Conservation (phyloP, 805 yeast species). For the Lipomyces spencermartinsiae region DNA sequence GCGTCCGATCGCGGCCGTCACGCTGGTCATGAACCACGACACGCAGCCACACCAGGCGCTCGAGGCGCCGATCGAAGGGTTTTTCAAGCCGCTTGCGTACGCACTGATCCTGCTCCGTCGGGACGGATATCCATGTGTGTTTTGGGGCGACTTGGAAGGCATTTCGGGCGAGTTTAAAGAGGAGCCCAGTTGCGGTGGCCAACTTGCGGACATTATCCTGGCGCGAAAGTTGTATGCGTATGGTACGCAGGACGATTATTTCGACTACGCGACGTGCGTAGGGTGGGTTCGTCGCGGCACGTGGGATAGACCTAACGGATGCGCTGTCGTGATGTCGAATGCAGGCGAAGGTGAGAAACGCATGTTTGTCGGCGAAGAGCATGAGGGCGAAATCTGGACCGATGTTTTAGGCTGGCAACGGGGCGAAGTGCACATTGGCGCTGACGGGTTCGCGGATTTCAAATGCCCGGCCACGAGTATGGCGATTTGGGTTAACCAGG, state of each 20-base stretch:
- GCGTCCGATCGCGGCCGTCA: conserved; percentile 33
- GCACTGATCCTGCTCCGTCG: conserved; percentile 33
- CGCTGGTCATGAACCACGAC: conserved; percentile 37
- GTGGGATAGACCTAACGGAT: conserved; percentile 32
- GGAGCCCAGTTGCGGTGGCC: conserved; percentile 34
- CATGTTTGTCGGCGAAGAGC: conserved; percentile 35
- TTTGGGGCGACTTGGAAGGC: conserved; percentile 37
- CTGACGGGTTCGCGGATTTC: conserved; percentile 32
- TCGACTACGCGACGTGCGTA: conserved; percentile 29
- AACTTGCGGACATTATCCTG: conserved; percentile 31
- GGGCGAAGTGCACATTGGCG: conserved; percentile 29
- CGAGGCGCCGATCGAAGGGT: conserved; percentile 35
- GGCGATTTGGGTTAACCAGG: conserved; percentile 31
- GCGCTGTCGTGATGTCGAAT: conserved; percentile 34
- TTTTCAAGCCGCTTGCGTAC: conserved; percentile 37
- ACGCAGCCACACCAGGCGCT: conserved; percentile 38
- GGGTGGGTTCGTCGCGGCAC: conserved; percentile 39
- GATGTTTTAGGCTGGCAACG: conserved; percentile 32
- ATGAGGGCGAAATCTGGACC: conserved; percentile 33
- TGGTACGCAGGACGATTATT: conserved; percentile 36
- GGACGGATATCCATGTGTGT: conserved; percentile 37
- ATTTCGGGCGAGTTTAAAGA: conserved; percentile 23
- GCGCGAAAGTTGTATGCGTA: conserved; percentile 34
- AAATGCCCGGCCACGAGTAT: conserved; percentile 32
- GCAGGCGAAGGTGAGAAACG: conserved; percentile 31